Conservation (phyloP, 2,329 filamentous ascomycete genomes). For the Clonostachys byssicola region DNA sequence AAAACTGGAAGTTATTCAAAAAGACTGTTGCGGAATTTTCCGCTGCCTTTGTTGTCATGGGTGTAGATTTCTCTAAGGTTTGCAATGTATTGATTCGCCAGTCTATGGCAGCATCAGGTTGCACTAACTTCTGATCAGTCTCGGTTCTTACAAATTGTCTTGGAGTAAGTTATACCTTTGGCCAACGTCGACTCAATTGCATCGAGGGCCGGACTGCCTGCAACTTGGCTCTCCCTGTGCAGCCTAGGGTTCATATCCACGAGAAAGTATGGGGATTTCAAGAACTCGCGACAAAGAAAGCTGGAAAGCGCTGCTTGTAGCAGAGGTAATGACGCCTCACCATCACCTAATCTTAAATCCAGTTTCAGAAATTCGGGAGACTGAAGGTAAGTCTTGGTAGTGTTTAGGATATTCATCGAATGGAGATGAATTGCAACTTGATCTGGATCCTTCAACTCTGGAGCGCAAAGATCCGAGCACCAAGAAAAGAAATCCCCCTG, state of each 20-base stretch:
- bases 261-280: not conserved
- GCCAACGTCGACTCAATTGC: not conserved
- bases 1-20: not conserved
- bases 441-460: not conserved
- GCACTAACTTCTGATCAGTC: not conserved
- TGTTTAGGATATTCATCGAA: not conserved
- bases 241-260: not conserved
- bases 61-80: not conserved
- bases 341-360: not conserved
- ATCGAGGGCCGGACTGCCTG: too few relatives aligned
- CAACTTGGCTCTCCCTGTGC: not conserved
- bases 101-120: not conserved
- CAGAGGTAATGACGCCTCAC: not conserved
- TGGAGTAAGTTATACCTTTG: not conserved
- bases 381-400: not conserved
- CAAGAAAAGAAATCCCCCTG: not conserved
- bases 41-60: not conserved
- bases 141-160: not conserved
- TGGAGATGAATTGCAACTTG: not conserved
- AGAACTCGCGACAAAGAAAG: not conserved
- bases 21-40: not conserved
- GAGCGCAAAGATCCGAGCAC: not conserved
- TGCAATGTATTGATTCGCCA: not conserved
- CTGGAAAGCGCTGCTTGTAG: not conserved
- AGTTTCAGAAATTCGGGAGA: not conserved